These are phyloP conservation scores for Viridothelium virens DNA, from an alignment of 495 filamentous ascomycete genomes.

Conservation along the genomic window DNA sequence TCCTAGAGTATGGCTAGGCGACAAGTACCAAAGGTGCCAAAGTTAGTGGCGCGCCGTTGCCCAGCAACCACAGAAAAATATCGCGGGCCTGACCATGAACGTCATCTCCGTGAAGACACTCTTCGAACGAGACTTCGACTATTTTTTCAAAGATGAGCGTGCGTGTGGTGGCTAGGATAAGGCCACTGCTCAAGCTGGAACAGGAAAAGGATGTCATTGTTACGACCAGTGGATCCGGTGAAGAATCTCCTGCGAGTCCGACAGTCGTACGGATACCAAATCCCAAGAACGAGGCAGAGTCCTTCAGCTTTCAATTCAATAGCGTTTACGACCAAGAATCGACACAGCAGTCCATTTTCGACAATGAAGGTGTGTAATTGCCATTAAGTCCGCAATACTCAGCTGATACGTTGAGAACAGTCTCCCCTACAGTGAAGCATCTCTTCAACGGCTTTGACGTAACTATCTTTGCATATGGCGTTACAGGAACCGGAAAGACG, in stretches of 20 bases:
- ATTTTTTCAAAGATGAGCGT: conserved; percentile 49
- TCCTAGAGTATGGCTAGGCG: too few relatives aligned
- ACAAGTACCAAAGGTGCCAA: too few relatives aligned
- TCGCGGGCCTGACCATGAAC: neutral
- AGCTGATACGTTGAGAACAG: conserved; percentile 33
- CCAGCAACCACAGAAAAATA: neutral
- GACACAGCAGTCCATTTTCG: conserved; percentile 78
- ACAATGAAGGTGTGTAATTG: conserved; percentile 63
- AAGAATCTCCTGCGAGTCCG: conserved; percentile 45
- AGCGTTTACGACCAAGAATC: conserved; percentile 74
- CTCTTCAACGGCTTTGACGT: conserved; percentile 91
- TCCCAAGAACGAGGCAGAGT: conserved; percentile 83
- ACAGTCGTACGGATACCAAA: conserved; percentile 85
- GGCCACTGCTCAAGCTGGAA: conserved; percentile 78
- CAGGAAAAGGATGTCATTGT: conserved; percentile 79
- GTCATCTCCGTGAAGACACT: neutral
- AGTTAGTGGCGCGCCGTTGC: neutral
- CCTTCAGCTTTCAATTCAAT: conserved; percentile 93
- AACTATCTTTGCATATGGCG: conserved; percentile 92
- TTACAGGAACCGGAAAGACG: conserved; percentile 93
- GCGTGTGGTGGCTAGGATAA: conserved; percentile 79
- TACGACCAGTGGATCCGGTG: conserved; percentile 37
- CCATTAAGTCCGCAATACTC: neutral
- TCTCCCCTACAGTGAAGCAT: conserved; percentile 74
- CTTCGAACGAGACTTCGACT: neutral